Conservation (phyloP, 73 alveolate species). For the Paramecium caudatum region DNA sequence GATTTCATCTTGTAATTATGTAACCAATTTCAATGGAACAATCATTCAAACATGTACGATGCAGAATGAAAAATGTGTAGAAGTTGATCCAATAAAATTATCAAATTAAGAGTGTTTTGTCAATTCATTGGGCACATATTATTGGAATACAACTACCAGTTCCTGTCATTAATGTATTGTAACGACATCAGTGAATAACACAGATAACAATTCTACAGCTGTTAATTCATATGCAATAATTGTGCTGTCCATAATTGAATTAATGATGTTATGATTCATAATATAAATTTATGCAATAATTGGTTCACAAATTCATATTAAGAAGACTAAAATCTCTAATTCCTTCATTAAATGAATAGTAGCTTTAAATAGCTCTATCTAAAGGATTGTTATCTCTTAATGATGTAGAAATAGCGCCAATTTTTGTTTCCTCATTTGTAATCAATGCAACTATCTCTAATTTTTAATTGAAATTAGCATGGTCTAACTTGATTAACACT, state of each 20-base stretch:
- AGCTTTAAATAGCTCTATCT: neutral
- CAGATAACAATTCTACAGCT: too few relatives aligned
- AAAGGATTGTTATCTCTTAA: neutral
- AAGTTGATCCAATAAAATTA: slow-evolving; percentile 4
- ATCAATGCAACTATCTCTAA: slow-evolving; percentile 11
- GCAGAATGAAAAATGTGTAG: neutral
- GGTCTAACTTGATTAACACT: slow-evolving; percentile 21
- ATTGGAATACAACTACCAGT: neutral
- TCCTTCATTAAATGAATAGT: neutral
- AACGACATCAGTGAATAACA: too few relatives aligned
- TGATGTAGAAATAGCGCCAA: slow-evolving; percentile 12
- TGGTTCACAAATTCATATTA: slow-evolving; percentile 33
- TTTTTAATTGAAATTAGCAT: neutral
- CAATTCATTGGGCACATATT: neutral
- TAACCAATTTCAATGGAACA: neutral
- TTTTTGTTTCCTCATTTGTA: neutral
- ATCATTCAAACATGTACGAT: neutral
- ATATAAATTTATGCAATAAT: slow-evolving; percentile 23
- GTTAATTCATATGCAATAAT: too few relatives aligned
- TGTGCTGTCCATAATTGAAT: too few relatives aligned
- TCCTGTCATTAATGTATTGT: too few relatives aligned
- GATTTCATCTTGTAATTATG: slow-evolving; percentile 11
- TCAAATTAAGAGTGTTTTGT: neutral
- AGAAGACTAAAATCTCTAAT: neutral
- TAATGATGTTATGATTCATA: too few relatives aligned